Base-by-base conservation (phyloP, 2,329 filamentous ascomycete genomes). In the Westerdykella ornata region DNA sequence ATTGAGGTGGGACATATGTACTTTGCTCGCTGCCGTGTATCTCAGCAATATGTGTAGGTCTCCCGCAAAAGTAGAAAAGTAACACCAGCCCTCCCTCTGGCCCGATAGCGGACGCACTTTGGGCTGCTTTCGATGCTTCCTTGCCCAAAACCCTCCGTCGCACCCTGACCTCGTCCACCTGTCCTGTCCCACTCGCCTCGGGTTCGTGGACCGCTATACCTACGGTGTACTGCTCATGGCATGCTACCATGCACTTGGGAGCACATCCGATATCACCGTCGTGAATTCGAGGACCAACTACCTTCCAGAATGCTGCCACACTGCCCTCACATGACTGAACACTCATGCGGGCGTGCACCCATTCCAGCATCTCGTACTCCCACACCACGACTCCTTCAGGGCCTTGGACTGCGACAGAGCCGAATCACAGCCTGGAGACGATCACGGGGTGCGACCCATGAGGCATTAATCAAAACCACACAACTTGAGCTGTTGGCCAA, bases 281-380 rank as follows among this genome's bases (percentile, higher is more conserved):
- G 45, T 56, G 46, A 50, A 51, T 37, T 44, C 38, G 47, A 44
- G 46, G 55, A 44, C 60, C 59, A 62, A 65, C 58, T 42, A 43
- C 31, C 16, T 48, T 41, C 30, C 56, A 50, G 37, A 49, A 42
- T 36, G 38, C 52, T 50, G 39, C 53, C 53, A 56, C 52, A 56
- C 55, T 36, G 42, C 41, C 33, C 50, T 57, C 62, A 62, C 60
- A 60, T 65, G 62, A 65, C 59, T 50, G 52, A 38, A 45, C 39
- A 30, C 35, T 49, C 37, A 55, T 63, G 59, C 60, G 58, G 56
- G 47, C 52, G 22, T 42, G 43, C 45, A 46, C 45, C n/a, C 38
- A 44, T 52, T 45, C 43, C 45, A 35, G 41, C 36, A 48, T 49
- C 46, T 53, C 47, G 52, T 55, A 52, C 49, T 49, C 51, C 48